Evolutionary conservation across 495 filamentous ascomycete genomes (phyloP), one percentile per base, ranked within the genome.

Genomic region (Penicillium desertorum): DNA sequence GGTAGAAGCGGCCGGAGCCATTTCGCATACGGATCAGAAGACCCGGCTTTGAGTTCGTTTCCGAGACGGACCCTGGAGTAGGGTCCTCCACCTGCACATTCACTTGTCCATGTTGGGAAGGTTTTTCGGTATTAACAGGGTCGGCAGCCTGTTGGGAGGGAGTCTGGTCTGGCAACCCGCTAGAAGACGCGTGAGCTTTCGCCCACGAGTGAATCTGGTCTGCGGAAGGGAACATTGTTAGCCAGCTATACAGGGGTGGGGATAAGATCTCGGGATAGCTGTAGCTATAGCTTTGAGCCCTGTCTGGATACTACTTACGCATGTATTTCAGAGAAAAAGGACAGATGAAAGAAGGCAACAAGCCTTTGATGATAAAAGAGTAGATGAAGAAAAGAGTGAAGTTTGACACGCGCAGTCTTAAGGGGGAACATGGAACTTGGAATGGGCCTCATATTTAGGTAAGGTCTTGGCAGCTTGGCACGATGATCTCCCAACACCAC

Each of bases 191-290:
- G 74, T 77, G 74, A 77, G 74, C 74, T 77, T 76, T 77, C 74
- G 74, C 74, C 74, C 74, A 77, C 74, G 74, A 75, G 58, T 70
- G 64, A 74, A 76, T 75, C 54, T 70, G 73, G 74, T 77, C 74
- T 77, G 45, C 4, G 11, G 8, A 39, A 42, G 25, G 27, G 42
- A 46, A n/a, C 50, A 56, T 47, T 37, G 59, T 63, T 45, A 63
- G 70, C 62, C 41, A 62, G 55, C 19, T 48, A 6, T 17, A 2
- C n/a, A 55, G 41, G 22, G 23, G 36, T 9, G 10, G 5, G 32
- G 49, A 39, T 16, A 34, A 29, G 20, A 20, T 45, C 20, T 27
- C 5, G 23, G 44, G 20, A 5, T 5, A 43, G 34, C 5, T 9
- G 27, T n/a, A 44, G 36, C 37, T 22, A 27, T 27, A 44, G 52